Percentiles rank a stretch among this genome's conserved stretches.
These are phyloP conservation scores for Thelonectria blattea DNA, from an alignment of 2,329 filamentous ascomycete species.

Conservation along the genomic window DNA sequence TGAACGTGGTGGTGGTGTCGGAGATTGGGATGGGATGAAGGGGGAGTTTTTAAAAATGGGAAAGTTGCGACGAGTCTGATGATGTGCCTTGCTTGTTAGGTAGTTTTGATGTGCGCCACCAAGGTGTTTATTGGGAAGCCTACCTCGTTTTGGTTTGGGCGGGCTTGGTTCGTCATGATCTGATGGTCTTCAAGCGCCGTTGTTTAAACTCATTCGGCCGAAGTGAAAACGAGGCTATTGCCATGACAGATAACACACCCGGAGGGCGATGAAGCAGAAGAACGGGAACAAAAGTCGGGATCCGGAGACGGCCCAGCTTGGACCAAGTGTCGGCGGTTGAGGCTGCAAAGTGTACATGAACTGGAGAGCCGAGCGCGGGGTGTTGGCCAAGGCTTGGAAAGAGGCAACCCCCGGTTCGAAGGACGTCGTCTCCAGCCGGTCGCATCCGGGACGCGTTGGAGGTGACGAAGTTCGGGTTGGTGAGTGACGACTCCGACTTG, in stretches of 20 bases:
- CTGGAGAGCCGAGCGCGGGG: conserved; percentile 3
- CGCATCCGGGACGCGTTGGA: neutral
- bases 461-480: neutral
- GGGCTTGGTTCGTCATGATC: conserved; percentile 4
- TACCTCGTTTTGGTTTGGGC: neutral
- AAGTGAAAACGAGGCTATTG: no score
- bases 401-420: no score
- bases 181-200: neutral
- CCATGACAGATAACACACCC: no score
- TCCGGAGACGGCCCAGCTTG: neutral
- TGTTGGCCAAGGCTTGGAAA: neutral
- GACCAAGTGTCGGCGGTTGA: conserved; percentile 12
- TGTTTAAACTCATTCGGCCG: no score
- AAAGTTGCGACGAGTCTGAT: neutral
- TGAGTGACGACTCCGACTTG: neutral
- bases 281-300: no score
- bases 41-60: no score
- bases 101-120: neutral
- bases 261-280: no score
- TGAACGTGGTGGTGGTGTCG: conserved; percentile 2
- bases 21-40: conserved; percentile 9
- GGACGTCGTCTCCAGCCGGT: conserved; percentile 4
- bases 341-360: conserved; percentile 10
- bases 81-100: neutral
- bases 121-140: neutral